Percentiles rank a stretch among this genome's conserved stretches.
Evolutionary conservation across 768 basidiomycete genomes (phyloP).

Genomic region (Collybiopsis confluens): DNA sequence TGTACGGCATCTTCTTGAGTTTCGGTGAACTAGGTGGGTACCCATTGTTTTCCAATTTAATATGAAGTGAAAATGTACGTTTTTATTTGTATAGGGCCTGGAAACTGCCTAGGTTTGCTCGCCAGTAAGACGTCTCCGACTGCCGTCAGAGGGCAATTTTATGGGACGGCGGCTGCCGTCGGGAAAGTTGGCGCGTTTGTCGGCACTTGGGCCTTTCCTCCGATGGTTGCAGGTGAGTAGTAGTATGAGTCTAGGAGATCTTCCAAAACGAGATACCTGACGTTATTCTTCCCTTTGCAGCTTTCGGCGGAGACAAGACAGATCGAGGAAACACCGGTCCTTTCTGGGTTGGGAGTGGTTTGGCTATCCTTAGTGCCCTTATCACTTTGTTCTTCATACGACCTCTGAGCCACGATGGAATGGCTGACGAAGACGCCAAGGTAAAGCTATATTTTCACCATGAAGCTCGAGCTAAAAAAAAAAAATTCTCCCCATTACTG

Average conservation of each 20-base stretch:
- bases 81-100: slow-evolving; percentile 48
- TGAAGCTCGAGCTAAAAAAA: not conserved
- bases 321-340: slow-evolving; percentile 73
- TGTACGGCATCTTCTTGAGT: slow-evolving; percentile 89
- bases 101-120: slow-evolving; percentile 81
- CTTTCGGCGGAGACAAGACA: slow-evolving; percentile 53
- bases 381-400: slow-evolving; percentile 70
- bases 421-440: slow-evolving; percentile 68
- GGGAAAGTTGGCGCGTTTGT: slow-evolving; percentile 84
- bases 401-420: slow-evolving; percentile 73
- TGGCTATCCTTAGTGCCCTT: slow-evolving; percentile 75
- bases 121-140: slow-evolving; percentile 86
- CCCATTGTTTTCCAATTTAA: slow-evolving; percentile 11
- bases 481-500: not conserved
- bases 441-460: slow-evolving; percentile 31
- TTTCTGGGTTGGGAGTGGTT: slow-evolving; percentile 82
- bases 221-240: slow-evolving; percentile 54
- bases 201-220: slow-evolving; percentile 76
- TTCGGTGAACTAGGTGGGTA: slow-evolving; percentile 83
- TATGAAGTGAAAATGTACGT: not conserved
- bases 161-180: slow-evolving; percentile 80
- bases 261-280: too few relatives aligned
- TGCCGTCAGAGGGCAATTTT: slow-evolving; percentile 80
- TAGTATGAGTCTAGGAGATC: too few relatives aligned
- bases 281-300: slow-evolving; percentile 32